These are phyloP conservation scores for Solanum etuberosum DNA, from an alignment of 257 asterid species.

Conservation along the genomic window DNA sequence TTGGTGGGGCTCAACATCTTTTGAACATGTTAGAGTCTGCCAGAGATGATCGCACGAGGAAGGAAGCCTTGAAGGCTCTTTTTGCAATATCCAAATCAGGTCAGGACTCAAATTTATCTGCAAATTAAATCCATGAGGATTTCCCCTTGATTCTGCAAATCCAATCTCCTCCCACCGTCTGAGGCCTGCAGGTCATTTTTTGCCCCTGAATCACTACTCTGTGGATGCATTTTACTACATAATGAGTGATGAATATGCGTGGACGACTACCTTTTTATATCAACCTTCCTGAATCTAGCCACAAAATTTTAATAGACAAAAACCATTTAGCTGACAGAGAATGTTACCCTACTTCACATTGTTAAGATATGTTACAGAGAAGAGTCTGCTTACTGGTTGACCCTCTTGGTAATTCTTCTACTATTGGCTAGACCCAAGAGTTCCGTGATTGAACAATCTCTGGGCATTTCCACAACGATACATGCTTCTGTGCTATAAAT, in stretches of 20 bases:
- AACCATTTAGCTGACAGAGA: background rate
- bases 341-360: background rate
- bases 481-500: background rate
- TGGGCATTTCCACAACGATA: background rate
- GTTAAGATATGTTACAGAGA: background rate
- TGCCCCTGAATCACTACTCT: background rate
- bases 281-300: background rate
- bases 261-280: background rate
- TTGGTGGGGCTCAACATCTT: slow-evolving; percentile 66
- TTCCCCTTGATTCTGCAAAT: background rate
- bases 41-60: slow-evolving; percentile 76
- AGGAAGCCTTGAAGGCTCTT: slow-evolving; percentile 83
- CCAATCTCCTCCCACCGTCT: background rate
- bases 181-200: background rate
- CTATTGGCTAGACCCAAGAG: background rate
- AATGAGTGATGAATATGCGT: background rate
- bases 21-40: slow-evolving; percentile 58
- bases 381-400: background rate
- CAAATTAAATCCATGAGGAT: background rate
- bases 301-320: background rate
- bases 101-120: slow-evolving; percentile 7
- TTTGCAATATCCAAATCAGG: slow-evolving; percentile 86
- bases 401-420: background rate
- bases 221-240: background rate
- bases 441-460: background rate